Evolutionary conservation across 2,329 filamentous ascomycete species (phyloP).

Genomic region (Penicillium freii): DNA sequence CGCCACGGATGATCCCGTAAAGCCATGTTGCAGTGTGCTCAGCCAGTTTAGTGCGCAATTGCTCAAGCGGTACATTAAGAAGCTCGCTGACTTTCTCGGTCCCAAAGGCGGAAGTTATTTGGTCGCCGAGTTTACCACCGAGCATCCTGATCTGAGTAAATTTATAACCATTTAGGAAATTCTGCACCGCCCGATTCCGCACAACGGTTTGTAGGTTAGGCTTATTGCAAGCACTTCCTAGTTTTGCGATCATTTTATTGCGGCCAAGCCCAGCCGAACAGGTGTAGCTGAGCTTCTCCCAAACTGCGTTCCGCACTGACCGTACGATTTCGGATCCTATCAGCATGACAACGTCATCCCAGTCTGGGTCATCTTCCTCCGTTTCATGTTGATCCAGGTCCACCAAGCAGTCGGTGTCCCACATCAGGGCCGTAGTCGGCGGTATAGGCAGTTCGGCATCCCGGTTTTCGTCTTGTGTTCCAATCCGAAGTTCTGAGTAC

Average conservation of each 20-base stretch:
- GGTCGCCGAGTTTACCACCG: conserved; percentile 91
- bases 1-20: conserved; percentile 77
- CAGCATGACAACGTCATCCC: conserved; percentile 88
- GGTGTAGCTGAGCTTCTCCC: conserved; percentile 74
- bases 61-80: conserved; percentile 67
- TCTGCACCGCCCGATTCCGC: conserved; percentile 73
- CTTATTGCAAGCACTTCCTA: conserved; percentile 88
- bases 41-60: conserved; percentile 73
- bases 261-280: conserved; percentile 84
- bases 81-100: conserved; percentile 78
- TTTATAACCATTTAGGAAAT: conserved; percentile 81
- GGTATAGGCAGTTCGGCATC: conserved; percentile 70
- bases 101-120: conserved; percentile 74
- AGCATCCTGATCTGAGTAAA: conserved; percentile 93
- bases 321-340: conserved; percentile 88
- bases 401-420: conserved; percentile 74
- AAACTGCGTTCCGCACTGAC: conserved; percentile 67
- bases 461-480: conserved; percentile 52
- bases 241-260: conserved; percentile 94
- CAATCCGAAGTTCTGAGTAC: conserved; percentile 66
- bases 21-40: conserved; percentile 85
- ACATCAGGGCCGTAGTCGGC: conserved; percentile 71
- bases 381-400: conserved; percentile 70
- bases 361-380: conserved; percentile 82
- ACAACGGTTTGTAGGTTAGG: conserved; percentile 94